Evolutionary conservation across 345 rosid genomes (phyloP), one percentile per base, ranked within the genome.

Genomic region (Theobroma cacao): DNA sequence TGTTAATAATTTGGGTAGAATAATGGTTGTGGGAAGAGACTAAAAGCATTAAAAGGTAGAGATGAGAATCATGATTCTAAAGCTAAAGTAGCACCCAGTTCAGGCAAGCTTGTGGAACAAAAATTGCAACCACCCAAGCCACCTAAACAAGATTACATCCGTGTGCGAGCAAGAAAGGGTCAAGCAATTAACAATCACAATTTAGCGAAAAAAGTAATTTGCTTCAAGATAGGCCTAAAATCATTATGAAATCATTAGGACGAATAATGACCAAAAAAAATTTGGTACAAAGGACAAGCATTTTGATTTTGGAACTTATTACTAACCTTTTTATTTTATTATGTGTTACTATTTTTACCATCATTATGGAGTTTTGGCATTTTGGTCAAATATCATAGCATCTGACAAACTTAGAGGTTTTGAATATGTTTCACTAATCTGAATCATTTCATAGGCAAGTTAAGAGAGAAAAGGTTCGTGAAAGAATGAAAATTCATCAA

Each of bases 141-240:
- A 50, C 79, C 82, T 22, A 91, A 90, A 84, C 92, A 89, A 81
- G 98, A 94, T 86, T 95, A 91, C 84, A 93, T 95, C 80, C 98
- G 91, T 60, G 94, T 95, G 14, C 90, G 98, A 81, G 98, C 98
- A 17, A 92, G 98, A 85, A 85, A 95, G 80, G 98, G 98, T 68
- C 98, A 95, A 85, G 98, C 98, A 77, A 93, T 97, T 55, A 98
- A 93, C 86, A 95, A 94, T 86, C 98, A 93, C 87, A 95, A 98
- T 83, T 87, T 95, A 76, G 98, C 98, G 31, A 95, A 95, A 89
- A 90, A 98, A 85, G 97, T 95, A 93, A 88, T 75, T 74, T 81
- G 53, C 89, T 77, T 45, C 28, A 12, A 52, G 56, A 75, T 66
- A 76, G 47, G 75, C 14, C 43, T 63, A 26, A 45, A 72, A 76